Conservation (phyloP, 345 rosid species). For the Moricandia moricandioides region DNA sequence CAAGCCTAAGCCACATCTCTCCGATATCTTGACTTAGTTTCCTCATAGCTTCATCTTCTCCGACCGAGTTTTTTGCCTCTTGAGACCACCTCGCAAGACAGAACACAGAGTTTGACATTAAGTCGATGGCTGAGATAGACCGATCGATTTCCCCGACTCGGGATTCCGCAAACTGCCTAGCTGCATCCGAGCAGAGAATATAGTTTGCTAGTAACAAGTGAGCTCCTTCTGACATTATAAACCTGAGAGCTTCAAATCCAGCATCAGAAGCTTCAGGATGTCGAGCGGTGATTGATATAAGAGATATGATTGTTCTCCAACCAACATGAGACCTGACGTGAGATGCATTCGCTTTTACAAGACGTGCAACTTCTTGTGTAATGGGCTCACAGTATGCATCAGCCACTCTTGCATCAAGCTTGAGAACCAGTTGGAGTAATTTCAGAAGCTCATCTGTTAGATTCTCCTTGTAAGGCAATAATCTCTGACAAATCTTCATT, state of each 20-base stretch:
- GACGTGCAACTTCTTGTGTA: conserved; percentile 66
- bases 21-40: conserved; percentile 58
- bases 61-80: conserved; percentile 47
- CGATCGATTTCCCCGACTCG: conserved; percentile 54
- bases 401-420: conserved; percentile 73
- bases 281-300: conserved; percentile 63
- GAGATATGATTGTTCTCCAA: conserved; percentile 68
- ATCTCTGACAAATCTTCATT: conserved; percentile 62
- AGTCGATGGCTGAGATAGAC: conserved; percentile 57
- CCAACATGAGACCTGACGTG: conserved; percentile 65
- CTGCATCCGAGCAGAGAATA: conserved; percentile 67
- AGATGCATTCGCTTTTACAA: conserved; percentile 68
- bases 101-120: conserved; percentile 65
- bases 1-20: conserved; percentile 76
- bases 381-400: conserved; percentile 77
- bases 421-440: conserved; percentile 68
- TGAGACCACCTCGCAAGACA: conserved; percentile 68
- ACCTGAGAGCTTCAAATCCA: conserved; percentile 60
- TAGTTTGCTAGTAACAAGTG: conserved; percentile 63
- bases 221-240: conserved; percentile 66
- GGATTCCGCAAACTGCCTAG: conserved; percentile 77
- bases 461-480: conserved; percentile 76
- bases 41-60: conserved; percentile 47
- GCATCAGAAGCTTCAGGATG: conserved; percentile 79
- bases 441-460: conserved; percentile 68